Evolutionary conservation across 106 monocot genomes (phyloP), one percentile per base, ranked within the genome.

Genomic region (Triglochin maritima): DNA sequence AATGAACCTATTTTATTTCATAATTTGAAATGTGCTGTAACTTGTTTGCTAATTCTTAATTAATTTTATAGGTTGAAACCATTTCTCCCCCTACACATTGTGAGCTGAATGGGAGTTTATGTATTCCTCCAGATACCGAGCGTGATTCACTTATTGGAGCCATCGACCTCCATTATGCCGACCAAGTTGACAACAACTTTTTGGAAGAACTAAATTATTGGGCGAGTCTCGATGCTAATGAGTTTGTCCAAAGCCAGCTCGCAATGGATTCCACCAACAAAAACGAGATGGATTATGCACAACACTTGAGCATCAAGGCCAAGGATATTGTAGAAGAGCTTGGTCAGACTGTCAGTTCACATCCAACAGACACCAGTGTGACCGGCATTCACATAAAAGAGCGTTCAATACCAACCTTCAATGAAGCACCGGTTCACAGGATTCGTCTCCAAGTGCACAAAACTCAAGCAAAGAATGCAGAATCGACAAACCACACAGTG

Each of bases 371-470:
- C 16, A 59, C 58, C 14, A 16, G 3, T 59, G 79, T 79, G 3
- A 66, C 80, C 11, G 80, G 79, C 15, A 85, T 87, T 65, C 63
- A 69, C 29, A 69, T 76, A 46, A 59, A 83, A 72, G 44, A 78
- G 8, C 76, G 72, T 4, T 45, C 14, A 55, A 13, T 6, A 4
- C 47, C 8, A 54, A 55, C 66, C 51, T 9, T 67, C 9, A 5
- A 51, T 12, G 56, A 17, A 49, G 42, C 47, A 13, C 9, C 17
- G 11, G 61, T 12, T 12, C 57, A 69, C 7, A 65, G 48, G 45
- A 72, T 76, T 56, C 81, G 41, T 10, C 62, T 84, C 42, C 75
- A 77, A 56, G 71, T 72, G 15, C 68, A 64, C 74, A 89, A 82
- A 69, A 82, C 82, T 79, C 85, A 78, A 68, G 58, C 75, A 53